Evolutionary conservation across 352 stramenopile genomes (phyloP), one percentile per base, ranked within the genome.

Genomic region (Pythium coloratum): DNA sequence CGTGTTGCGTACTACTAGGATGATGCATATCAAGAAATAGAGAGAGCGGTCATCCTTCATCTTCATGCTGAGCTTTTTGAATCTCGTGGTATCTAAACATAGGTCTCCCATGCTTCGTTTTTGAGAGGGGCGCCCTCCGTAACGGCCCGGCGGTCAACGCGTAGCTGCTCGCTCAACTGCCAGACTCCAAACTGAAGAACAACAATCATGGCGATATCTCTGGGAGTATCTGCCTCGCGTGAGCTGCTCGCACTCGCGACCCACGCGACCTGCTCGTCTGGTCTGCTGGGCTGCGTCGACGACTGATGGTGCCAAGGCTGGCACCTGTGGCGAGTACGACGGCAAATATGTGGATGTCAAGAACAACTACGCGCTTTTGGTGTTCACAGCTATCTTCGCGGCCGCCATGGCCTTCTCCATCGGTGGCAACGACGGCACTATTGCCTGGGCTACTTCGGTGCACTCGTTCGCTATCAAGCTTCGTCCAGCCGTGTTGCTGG

Each of bases 381-480:
- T 73, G 5, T 30, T 73, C 14, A 67, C 66, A 14, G 55, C 62
- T 36, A 30, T 75, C 10, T 34, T 75, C 53, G 71, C 71, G 12
- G 71, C 75, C 20, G 66, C 26, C 55, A 80, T 76, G 63, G 73
- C 76, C 2, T 84, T 77, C 26, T 55, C 66, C n/a, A 75, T 81
- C 59, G 89, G 88, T 53, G 88, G 81, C 5, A 96, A 97, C 75
- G 88, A 96, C 78, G 89, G 90, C 34, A 89, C 84, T 20, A 97
- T 96, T 59, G 84, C 89, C 18, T 96, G 95, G 73, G 88, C 71
- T 16, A 95, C 88, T 36, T 83, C 80, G 1, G 84, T 97, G 26
- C 75, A 89, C 58, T 81, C 92, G 56, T 69, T 67, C 30, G 84
- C 85, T 24, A 71, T 97, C 28, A 91, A 78, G 10, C 66, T 96